Evolutionary conservation across 768 basidiomycete genomes (phyloP).

Genomic region (Daedaleopsis sinensis): DNA sequence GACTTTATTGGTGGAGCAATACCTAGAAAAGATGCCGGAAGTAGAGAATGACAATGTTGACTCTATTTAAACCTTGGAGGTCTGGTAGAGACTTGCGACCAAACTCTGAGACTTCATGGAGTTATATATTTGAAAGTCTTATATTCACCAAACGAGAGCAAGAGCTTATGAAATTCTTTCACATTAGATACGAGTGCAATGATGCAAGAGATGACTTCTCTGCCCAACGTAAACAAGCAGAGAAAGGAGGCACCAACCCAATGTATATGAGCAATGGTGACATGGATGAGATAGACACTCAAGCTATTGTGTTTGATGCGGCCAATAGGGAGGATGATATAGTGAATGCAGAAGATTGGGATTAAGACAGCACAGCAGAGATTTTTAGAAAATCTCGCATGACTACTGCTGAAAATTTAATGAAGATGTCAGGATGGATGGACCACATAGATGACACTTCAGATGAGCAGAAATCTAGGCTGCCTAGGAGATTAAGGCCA

Average conservation of each 20-base stretch:
- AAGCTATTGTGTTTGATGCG: neutral
- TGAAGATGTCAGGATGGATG: too few species aligned
- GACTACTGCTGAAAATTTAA: too few species aligned
- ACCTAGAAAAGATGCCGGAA: constrained; percentile 26
- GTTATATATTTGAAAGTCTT: neutral
- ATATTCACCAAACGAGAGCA: neutral
- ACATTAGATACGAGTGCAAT: constrained; percentile 12
- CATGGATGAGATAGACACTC: neutral
- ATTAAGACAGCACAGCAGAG: too few species aligned
- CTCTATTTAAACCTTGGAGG: constrained; percentile 39
- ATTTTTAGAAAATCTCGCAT: too few species aligned
- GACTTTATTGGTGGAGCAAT: constrained; percentile 36
- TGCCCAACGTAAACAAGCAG: neutral
- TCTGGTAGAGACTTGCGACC: constrained; percentile 30
- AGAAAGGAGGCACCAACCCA: neutral
- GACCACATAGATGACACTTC: too few species aligned
- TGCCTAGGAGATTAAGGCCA: too few species aligned
- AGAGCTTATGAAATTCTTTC: constrained; percentile 10
- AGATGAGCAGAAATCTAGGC: too few species aligned
- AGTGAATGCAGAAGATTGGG: too few species aligned
- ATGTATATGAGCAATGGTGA: neutral
- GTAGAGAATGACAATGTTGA: constrained; percentile 37
- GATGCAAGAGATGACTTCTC: constrained; percentile 11
- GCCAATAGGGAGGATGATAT: too few species aligned
- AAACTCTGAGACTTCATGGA: constrained; percentile 1